These are phyloP conservation scores for Physaria fendleri DNA, from an alignment of 345 rosid genomes.

Conservation along the genomic window DNA sequence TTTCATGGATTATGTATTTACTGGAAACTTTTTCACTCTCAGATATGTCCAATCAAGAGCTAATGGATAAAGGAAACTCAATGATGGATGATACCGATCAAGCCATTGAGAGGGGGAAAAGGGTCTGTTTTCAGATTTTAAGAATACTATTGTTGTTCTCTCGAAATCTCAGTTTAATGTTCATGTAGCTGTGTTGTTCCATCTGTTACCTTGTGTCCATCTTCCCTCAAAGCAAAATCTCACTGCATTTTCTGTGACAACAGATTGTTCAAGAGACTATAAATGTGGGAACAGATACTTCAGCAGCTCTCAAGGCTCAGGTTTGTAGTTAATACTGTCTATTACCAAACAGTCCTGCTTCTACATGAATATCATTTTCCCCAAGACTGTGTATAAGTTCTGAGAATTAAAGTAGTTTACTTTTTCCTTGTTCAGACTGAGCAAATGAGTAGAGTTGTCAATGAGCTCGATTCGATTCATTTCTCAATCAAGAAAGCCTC, in stretches of 20 bases:
- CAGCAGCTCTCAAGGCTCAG: constrained; percentile 91
- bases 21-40: constrained; percentile 21
- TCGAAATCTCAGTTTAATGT: neutral
- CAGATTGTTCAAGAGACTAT: constrained; percentile 88
- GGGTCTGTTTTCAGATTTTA: constrained; percentile 11
- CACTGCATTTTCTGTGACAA: constrained; percentile 8
- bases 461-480: constrained; percentile 93
- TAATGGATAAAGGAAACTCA: constrained; percentile 57
- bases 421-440: constrained; percentile 58
- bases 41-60: constrained; percentile 86
- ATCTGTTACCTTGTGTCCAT: neutral
- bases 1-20: constrained; percentile 4
- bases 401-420: constrained; percentile 19
- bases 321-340: constrained; percentile 30
- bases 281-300: constrained; percentile 81
- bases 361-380: constrained; percentile 1
- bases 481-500: constrained; percentile 94
- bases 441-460: constrained; percentile 96
- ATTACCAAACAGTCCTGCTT: neutral
- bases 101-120: constrained; percentile 82
- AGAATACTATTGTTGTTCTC: neutral
- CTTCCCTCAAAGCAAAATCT: neutral
- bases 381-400: neutral
- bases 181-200: neutral
- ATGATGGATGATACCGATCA: constrained; percentile 97